Percentiles rank a stretch among this genome's conserved stretches.
Conservation (phyloP, 2,329 filamentous ascomycete species). For the Zymoseptoria ardabiliae region DNA sequence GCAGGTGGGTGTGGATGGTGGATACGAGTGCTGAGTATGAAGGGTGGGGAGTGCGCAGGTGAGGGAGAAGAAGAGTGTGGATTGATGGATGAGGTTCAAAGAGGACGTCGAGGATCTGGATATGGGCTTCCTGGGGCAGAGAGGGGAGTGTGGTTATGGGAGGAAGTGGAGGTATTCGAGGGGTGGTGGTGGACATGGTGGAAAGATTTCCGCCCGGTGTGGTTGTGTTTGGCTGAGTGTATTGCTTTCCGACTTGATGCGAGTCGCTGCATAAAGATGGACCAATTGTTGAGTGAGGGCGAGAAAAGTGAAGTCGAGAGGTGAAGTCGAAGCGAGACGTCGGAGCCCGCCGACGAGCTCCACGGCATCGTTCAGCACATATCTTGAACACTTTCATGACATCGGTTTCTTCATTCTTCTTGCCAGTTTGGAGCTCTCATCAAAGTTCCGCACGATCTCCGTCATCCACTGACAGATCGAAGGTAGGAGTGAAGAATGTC, state of each 20-base stretch:
- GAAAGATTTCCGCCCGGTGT: background rate
- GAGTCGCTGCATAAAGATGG: too few species aligned
- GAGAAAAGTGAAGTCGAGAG: background rate
- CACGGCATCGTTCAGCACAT: background rate
- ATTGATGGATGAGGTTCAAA: conserved; percentile 77
- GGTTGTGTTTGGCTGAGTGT: too few species aligned
- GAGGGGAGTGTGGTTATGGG: conserved; percentile 48
- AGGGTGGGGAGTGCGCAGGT: conserved; percentile 44
- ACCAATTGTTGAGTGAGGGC: too few species aligned
- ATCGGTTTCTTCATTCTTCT: background rate
- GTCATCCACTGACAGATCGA: too few species aligned
- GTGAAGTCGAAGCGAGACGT: background rate
- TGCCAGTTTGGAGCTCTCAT: background rate
- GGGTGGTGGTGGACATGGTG: background rate
- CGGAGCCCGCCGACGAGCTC: background rate
- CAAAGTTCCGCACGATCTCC: background rate
- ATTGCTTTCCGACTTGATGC: too few species aligned
- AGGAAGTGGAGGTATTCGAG: conserved; percentile 33
- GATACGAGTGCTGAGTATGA: background rate
- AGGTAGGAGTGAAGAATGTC: background rate
- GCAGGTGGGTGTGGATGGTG: conserved; percentile 12
- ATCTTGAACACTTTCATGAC: background rate
- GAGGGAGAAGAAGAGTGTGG: conserved; percentile 62
- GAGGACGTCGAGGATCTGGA: conserved; percentile 61
- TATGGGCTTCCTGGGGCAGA: conserved; percentile 50